These are phyloP conservation scores for Apiospora hydei DNA, from an alignment of 2,329 filamentous ascomycete genomes.

Conservation along the genomic window DNA sequence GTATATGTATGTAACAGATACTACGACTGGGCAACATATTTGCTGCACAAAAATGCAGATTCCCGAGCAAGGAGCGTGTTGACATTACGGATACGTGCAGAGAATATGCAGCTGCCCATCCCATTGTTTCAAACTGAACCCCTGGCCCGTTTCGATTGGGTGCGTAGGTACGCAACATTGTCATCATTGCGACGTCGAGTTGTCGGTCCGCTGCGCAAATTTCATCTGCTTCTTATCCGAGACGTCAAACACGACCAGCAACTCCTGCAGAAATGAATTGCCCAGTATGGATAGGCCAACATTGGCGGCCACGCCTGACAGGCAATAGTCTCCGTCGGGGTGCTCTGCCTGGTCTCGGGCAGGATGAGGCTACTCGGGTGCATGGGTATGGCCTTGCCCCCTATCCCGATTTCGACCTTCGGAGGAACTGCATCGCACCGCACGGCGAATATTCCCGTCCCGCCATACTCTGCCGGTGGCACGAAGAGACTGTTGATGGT, in stretches of 20 bases:
- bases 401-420: slow-evolving; percentile 40
- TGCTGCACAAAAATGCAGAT: not conserved
- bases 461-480: slow-evolving; percentile 35
- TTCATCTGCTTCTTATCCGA: slow-evolving; percentile 42
- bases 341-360: slow-evolving; percentile 35
- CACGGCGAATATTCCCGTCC: slow-evolving; percentile 36
- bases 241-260: slow-evolving; percentile 41
- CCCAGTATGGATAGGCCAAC: slow-evolving; percentile 35
- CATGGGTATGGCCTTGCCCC: slow-evolving; percentile 40
- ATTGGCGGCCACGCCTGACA: slow-evolving; percentile 37
- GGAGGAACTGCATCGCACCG: slow-evolving; percentile 41
- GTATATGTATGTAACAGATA: not conserved
- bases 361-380: slow-evolving; percentile 43
- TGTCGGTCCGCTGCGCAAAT: slow-evolving; percentile 38
- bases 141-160: not conserved
- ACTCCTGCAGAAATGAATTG: slow-evolving; percentile 38
- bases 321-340: slow-evolving; percentile 36
- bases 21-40: not conserved
- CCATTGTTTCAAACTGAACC: not conserved
- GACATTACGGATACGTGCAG: not conserved
- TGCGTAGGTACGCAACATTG: not conserved
- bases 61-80: not conserved
- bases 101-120: not conserved
- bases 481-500: slow-evolving; percentile 41
- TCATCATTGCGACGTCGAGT: not conserved